Conservation (phyloP, 2,329 filamentous ascomycete species). For the Aureobasidium sp. region DNA sequence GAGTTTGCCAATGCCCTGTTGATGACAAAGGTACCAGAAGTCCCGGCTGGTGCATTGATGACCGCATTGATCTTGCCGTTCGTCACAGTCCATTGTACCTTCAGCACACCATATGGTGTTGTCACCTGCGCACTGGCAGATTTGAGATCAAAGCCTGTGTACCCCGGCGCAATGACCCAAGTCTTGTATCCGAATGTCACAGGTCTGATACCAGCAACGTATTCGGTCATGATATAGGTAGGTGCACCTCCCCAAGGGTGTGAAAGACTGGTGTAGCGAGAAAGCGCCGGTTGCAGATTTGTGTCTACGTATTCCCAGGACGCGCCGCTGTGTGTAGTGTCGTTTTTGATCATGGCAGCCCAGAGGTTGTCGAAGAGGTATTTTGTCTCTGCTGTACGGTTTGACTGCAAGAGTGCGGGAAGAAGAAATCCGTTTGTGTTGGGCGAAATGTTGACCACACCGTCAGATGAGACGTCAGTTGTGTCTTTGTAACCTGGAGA, state of each 20-base stretch:
- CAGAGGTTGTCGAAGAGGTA: constrained; percentile 35
- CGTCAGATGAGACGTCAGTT: neutral
- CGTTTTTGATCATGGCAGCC: constrained; percentile 36
- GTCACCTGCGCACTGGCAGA: constrained; percentile 23
- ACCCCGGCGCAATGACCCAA: constrained; percentile 26
- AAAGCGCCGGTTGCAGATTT: constrained; percentile 35
- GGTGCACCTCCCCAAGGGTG: constrained; percentile 43
- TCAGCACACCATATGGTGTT: constrained; percentile 24
- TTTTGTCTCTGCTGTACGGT: constrained; percentile 21
- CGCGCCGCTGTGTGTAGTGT: constrained; percentile 33
- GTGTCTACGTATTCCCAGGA: constrained; percentile 42
- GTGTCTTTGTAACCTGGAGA: constrained; percentile 33
- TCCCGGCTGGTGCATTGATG: constrained; percentile 9
- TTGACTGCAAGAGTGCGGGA: constrained; percentile 29
- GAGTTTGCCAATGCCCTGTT: neutral
- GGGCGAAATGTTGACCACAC: constrained; percentile 33
- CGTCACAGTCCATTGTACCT: constrained; percentile 19
- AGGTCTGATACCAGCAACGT: constrained; percentile 26
- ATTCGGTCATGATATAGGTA: constrained; percentile 39
- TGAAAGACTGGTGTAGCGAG: constrained; percentile 36
- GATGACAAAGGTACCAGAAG: constrained; percentile 4
- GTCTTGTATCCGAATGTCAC: constrained; percentile 24
- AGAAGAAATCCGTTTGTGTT: constrained; percentile 43
- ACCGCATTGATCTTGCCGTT: neutral
- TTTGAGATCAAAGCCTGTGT: constrained; percentile 25